Conservation (phyloP, 257 asterid genomes). For the Ballota nigra region DNA sequence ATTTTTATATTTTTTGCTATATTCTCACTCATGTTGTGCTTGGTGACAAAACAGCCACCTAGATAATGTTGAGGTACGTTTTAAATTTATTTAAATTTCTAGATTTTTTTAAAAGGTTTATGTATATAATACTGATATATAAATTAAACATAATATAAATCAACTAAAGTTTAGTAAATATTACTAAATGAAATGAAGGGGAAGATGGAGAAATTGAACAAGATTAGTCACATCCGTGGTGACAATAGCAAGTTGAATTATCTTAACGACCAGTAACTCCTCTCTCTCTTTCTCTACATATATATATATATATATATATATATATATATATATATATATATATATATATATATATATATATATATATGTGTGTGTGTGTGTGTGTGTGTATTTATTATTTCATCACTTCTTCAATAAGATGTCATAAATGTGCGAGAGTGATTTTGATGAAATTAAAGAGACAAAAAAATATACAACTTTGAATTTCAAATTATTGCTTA, state of each 20-base stretch:
- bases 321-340: not conserved
- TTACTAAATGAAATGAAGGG: conserved; percentile 35
- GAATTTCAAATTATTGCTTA: not conserved
- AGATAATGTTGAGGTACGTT: conserved; percentile 46
- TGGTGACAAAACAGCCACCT: conserved; percentile 34
- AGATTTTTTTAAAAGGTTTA: not conserved
- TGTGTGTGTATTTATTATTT: too few relatives aligned
- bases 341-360: not conserved
- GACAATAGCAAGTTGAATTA: conserved; percentile 39
- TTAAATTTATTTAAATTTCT: not conserved
- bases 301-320: not conserved
- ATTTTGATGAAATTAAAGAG: not conserved
- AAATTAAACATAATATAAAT: not conserved
- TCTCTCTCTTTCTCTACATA: conserved; percentile 6
- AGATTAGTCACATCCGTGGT: conserved; percentile 36
- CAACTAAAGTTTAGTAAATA: not conserved
- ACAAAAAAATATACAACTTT: not conserved
- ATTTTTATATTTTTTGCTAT: not conserved
- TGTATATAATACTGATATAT: not conserved
- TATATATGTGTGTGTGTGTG: too few relatives aligned
- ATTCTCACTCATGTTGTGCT: not conserved
- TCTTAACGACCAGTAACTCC: conserved; percentile 48
- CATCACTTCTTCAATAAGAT: not conserved
- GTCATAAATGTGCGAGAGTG: not conserved
- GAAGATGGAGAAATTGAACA: conserved; percentile 44